These are phyloP conservation scores for Xylaria sp. DNA, from an alignment of 495 filamentous ascomycete genomes.

Conservation along the genomic window DNA sequence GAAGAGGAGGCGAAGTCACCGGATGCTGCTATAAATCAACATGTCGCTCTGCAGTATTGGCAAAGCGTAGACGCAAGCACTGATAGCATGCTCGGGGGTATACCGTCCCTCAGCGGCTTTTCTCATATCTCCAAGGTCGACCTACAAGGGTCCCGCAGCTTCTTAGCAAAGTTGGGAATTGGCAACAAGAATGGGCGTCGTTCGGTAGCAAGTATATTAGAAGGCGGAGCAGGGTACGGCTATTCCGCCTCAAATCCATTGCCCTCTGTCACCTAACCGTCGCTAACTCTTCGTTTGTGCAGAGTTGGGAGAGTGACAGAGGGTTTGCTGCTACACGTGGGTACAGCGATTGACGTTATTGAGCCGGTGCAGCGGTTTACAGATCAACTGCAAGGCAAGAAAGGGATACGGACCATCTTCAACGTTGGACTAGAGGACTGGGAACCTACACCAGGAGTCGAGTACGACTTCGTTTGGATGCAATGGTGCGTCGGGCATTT, in stretches of 20 bases:
- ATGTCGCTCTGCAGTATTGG: neutral
- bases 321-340: neutral
- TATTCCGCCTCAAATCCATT: neutral
- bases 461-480: neutral
- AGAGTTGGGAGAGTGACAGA: neutral
- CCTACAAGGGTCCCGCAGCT: conserved; percentile 4
- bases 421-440: neutral
- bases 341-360: neutral
- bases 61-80: neutral
- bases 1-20: neutral
- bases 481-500: neutral
- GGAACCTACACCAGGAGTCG: neutral
- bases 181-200: neutral
- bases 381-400: neutral
- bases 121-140: neutral
- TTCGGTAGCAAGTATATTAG: neutral
- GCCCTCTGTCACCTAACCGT: neutral
- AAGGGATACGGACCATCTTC: conserved; percentile 5
- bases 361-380: conserved; percentile 3
- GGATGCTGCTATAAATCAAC: neutral
- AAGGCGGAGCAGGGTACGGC: neutral
- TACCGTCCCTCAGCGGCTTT: neutral
- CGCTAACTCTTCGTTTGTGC: neutral
- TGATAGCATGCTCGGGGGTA: neutral
- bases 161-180: conserved; percentile 3